phyloP scores from a whole-genome alignment of 2,329 filamentous ascomycete species.

The Lecanicillium sp. region DNA sequence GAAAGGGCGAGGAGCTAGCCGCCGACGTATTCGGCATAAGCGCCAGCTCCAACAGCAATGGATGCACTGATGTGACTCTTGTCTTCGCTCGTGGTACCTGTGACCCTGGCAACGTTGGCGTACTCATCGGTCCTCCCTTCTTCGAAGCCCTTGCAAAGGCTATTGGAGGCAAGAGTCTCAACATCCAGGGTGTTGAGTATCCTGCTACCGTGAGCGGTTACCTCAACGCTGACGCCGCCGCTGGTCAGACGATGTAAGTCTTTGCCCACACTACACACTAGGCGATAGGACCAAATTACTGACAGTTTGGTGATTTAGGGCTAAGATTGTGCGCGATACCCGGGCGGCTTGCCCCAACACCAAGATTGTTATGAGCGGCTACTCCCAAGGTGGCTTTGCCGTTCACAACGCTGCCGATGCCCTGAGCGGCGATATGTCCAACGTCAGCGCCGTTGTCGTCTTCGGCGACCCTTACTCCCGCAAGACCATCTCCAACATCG shows the following conservation, averaged over 20 bases:
- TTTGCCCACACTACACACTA: not conserved
- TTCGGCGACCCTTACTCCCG: conserved; percentile 26
- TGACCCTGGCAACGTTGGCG: conserved; percentile 25
- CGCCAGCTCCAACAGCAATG: conserved; percentile 14
- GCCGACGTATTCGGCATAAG: conserved; percentile 16
- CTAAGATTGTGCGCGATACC: conserved; percentile 26
- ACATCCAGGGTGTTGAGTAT: conserved; percentile 24
- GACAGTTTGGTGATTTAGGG: conserved; percentile 22
- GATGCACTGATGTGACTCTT: conserved; percentile 24
- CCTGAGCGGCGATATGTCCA: conserved; percentile 20
- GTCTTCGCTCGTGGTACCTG: conserved; percentile 27
- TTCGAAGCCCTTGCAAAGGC: conserved; percentile 19
- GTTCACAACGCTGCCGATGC: conserved; percentile 22
- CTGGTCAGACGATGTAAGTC: conserved; percentile 21
- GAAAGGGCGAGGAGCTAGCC: conserved; percentile 14
- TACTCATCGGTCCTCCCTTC: conserved; percentile 24
- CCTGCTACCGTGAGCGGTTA: conserved; percentile 24
- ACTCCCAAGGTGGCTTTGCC: conserved; percentile 25
- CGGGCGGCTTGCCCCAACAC: conserved; percentile 16
- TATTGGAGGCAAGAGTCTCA: conserved; percentile 16
- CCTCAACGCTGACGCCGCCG: conserved; percentile 17
- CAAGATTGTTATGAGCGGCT: conserved; percentile 21
- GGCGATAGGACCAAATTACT: not conserved
- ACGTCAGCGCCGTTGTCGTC: conserved; percentile 25
- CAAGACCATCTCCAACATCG: conserved; percentile 20